These are phyloP conservation scores for Cyberlindnera galapagoensis DNA, from an alignment of 805 yeast genomes.

Conservation along the genomic window DNA sequence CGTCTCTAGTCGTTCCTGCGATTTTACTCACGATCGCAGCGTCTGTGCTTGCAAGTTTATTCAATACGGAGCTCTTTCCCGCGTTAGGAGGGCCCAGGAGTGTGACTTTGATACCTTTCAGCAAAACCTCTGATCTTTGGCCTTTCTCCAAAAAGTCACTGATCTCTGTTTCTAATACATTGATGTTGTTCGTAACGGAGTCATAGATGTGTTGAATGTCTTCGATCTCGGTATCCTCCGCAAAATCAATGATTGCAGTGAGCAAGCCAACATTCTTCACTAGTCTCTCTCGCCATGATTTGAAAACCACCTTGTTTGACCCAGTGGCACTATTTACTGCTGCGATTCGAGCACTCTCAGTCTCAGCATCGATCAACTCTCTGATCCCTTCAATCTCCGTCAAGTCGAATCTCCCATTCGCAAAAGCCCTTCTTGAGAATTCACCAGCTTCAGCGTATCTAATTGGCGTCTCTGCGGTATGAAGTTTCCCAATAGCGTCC, in stretches of 20 bases:
- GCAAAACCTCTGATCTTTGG: constrained; percentile 52
- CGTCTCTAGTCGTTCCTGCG: constrained; percentile 93
- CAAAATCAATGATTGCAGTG: constrained; percentile 89
- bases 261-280: constrained; percentile 64
- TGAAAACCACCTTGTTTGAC: constrained; percentile 45
- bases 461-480: constrained; percentile 41
- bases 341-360: constrained; percentile 77
- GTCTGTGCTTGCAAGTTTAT: constrained; percentile 67
- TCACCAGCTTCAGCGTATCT: constrained; percentile 92
- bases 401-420: constrained; percentile 76
- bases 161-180: constrained; percentile 39
- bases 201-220: constrained; percentile 49
- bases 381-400: constrained; percentile 89
- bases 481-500: constrained; percentile 49
- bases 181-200: constrained; percentile 40
- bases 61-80: constrained; percentile 86
- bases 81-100: constrained; percentile 93
- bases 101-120: constrained; percentile 66
- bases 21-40: constrained; percentile 86
- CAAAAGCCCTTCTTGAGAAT: constrained; percentile 80
- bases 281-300: constrained; percentile 60
- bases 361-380: constrained; percentile 88
- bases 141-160: constrained; percentile 35
- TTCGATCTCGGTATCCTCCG: constrained; percentile 85
- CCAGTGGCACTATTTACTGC: constrained; percentile 75